Conservation (phyloP, 2,329 filamentous ascomycete genomes). For the Paraphoma chrysanthemicola region DNA sequence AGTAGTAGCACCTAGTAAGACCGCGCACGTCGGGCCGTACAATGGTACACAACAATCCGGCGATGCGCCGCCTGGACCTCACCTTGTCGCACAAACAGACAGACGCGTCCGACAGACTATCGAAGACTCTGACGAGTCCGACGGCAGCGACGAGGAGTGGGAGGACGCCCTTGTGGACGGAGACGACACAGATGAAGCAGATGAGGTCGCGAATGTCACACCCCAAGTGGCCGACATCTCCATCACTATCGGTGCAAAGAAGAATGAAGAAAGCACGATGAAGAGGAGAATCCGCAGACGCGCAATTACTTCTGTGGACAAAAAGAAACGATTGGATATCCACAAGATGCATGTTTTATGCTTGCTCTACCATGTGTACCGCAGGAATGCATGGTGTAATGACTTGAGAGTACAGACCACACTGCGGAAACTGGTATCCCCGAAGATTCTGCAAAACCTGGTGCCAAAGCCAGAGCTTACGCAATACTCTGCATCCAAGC, state of each 20-base stretch:
- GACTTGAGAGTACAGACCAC: constrained; percentile 69
- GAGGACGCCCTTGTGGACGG: constrained; percentile 57
- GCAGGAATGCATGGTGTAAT: constrained; percentile 90
- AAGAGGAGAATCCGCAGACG: constrained; percentile 53
- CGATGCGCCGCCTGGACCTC: not conserved
- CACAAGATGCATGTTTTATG: constrained; percentile 89
- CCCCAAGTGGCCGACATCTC: constrained; percentile 49
- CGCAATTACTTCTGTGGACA: constrained; percentile 64
- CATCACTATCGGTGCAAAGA: constrained; percentile 49
- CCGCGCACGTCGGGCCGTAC: not conserved
- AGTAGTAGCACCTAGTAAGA: constrained; percentile 12
- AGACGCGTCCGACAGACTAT: constrained; percentile 49
- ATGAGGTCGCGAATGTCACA: constrained; percentile 28
- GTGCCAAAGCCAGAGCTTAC: constrained; percentile 71
- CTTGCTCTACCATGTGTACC: constrained; percentile 76
- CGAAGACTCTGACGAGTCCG: constrained; percentile 60
- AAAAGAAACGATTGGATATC: constrained; percentile 70
- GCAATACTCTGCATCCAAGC: constrained; percentile 78
- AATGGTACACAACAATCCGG: constrained; percentile 5
- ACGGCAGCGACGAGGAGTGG: constrained; percentile 67
- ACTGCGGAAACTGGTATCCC: constrained; percentile 63
- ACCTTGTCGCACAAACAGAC: constrained; percentile 17
- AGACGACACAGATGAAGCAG: constrained; percentile 33
- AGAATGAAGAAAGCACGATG: constrained; percentile 38
- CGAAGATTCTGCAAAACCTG: constrained; percentile 71